phyloP scores from a whole-genome alignment of 2,329 filamentous ascomycete species.

The Penicillium hordei region DNA sequence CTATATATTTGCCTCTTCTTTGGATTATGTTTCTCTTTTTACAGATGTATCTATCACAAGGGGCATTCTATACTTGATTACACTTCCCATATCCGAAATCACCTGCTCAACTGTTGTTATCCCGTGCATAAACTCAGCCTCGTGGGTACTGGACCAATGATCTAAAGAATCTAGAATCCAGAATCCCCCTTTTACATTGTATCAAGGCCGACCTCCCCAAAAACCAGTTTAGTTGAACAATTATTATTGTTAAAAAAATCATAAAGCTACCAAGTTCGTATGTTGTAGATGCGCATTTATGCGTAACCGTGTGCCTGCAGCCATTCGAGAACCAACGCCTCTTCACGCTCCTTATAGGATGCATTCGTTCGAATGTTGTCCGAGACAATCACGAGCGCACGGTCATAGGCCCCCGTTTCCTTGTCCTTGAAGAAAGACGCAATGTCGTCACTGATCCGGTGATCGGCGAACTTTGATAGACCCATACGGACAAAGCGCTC shows the following conservation, averaged over 20 bases:
- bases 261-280: background rate
- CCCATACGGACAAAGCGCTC: constrained; percentile 83
- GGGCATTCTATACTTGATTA: no score
- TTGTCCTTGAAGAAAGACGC: constrained; percentile 80
- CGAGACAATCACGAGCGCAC: constrained; percentile 78
- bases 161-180: background rate
- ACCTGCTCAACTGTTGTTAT: constrained; percentile 5
- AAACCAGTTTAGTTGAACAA: background rate
- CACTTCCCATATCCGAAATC: background rate
- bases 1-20: background rate
- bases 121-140: constrained; percentile 9
- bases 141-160: constrained; percentile 4
- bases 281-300: constrained; percentile 20
- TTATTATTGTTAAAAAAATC: background rate
- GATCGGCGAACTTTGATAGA: constrained; percentile 75
- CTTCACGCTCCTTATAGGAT: constrained; percentile 77
- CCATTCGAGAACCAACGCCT: constrained; percentile 74
- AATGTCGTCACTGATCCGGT: constrained; percentile 71
- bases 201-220: background rate
- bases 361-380: constrained; percentile 84
- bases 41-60: background rate
- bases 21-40: background rate
- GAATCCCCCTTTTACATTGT: background rate
- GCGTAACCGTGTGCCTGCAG: constrained; percentile 62
- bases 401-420: constrained; percentile 82